Percentiles rank a stretch among this genome's conserved stretches.
These are phyloP conservation scores for Asparagopsis taxiformis DNA, from an alignment of 31 red algal genomes.

Conservation along the genomic window DNA sequence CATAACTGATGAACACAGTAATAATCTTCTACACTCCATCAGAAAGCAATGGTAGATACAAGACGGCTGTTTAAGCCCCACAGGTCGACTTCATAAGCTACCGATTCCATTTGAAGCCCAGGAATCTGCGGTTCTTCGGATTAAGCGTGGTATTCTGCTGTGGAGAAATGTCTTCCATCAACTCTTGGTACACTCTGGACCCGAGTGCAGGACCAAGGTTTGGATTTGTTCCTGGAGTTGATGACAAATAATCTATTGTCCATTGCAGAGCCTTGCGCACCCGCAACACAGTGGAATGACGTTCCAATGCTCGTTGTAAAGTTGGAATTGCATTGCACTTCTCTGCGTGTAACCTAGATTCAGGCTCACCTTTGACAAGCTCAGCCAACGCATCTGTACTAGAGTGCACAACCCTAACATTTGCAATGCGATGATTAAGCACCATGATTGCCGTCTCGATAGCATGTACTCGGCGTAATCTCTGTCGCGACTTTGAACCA, in stretches of 20 bases:
- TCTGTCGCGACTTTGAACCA: slow-evolving; percentile 43
- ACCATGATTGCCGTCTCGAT: slow-evolving; percentile 53
- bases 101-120: slow-evolving; percentile 8
- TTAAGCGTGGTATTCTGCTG: background rate
- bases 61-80: too few species aligned
- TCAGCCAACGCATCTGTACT: slow-evolving; percentile 67
- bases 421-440: slow-evolving; percentile 24
- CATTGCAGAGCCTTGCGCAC: slow-evolving; percentile 50
- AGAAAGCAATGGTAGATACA: too few species aligned
- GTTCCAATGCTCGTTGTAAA: slow-evolving; percentile 10
- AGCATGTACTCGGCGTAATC: slow-evolving; percentile 42
- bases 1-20: too few species aligned
- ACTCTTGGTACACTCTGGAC: slow-evolving; percentile 36
- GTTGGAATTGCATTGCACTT: slow-evolving; percentile 15
- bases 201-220: slow-evolving; percentile 22
- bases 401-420: slow-evolving; percentile 35
- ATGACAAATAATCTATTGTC: slow-evolving; percentile 43
- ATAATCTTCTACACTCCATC: too few species aligned
- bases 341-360: slow-evolving; percentile 28
- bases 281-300: slow-evolving; percentile 10
- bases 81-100: too few species aligned
- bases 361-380: slow-evolving; percentile 55
- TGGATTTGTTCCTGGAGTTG: slow-evolving; percentile 4
- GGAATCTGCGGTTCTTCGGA: background rate
- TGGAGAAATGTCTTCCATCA: background rate